These are phyloP conservation scores for Candida neerlandica DNA, from an alignment of 1,139 yeast species.

Conservation along the genomic window DNA sequence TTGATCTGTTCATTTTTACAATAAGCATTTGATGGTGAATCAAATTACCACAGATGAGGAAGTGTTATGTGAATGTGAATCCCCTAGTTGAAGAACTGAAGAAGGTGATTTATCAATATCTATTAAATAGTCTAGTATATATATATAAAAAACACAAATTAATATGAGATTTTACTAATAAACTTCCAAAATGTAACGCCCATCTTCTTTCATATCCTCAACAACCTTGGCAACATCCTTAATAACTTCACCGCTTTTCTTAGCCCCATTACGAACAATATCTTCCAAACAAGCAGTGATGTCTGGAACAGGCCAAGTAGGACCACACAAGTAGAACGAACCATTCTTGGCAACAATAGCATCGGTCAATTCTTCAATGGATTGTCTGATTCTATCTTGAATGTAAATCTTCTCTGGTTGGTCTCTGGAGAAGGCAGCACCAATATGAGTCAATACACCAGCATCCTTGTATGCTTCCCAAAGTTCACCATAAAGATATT, in stretches of 20 bases:
- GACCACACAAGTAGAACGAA: slow-evolving; percentile 95
- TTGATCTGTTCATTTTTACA: too few relatives aligned
- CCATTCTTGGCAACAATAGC: slow-evolving; percentile 82
- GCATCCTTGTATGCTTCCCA: slow-evolving; percentile 97
- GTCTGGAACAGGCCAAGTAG: slow-evolving; percentile 99
- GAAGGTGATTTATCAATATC: not conserved
- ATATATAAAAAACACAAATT: not conserved
- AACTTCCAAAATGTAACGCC: slow-evolving; percentile 92
- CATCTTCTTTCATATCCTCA: slow-evolving; percentile 91
- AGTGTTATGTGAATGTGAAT: too few relatives aligned
- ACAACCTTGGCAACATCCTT: slow-evolving; percentile 75
- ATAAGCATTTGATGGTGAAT: too few relatives aligned
- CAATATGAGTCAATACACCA: slow-evolving; percentile 89
- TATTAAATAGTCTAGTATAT: not conserved
- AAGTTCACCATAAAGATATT: slow-evolving; percentile 92
- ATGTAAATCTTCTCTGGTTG: slow-evolving; percentile 94
- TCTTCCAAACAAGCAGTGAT: slow-evolving; percentile 89
- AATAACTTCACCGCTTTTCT: slow-evolving; percentile 61
- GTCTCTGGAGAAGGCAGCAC: slow-evolving; percentile 98
- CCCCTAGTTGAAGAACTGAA: too few relatives aligned
- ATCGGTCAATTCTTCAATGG: slow-evolving; percentile 69
- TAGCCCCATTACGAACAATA: slow-evolving; percentile 73
- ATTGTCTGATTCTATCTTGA: slow-evolving; percentile 88
- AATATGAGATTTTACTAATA: slow-evolving; percentile 47
- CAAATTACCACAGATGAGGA: too few relatives aligned